Evolutionary conservation across 2,329 filamentous ascomycete species (phyloP), one percentile per base, ranked within the genome.

Genomic region (Dactylellina haptotyla): DNA sequence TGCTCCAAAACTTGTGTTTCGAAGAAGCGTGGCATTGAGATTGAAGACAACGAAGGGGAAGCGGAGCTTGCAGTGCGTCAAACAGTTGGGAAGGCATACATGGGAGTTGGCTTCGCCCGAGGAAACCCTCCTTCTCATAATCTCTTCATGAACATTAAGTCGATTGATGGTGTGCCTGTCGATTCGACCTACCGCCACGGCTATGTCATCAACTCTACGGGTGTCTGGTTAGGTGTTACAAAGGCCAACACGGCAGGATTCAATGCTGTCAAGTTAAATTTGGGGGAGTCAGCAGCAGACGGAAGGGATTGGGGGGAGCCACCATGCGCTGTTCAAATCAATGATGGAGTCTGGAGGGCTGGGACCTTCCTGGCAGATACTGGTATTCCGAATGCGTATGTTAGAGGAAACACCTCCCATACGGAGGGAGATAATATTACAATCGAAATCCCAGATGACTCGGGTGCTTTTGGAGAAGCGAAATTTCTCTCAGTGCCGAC

Each of bases 351-450:
- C 2, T 62, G 39, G 46, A 18, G 8, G 9, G 20, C 28, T 34
- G 56, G 65, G 4, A 70, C 65, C 20, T 50, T 63, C 41, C 41
- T 63, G 10, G 65, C 65, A 10, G 65, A 70, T 23, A 70, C 65
- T 6, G 65, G 65, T 8, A 63, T 63, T 23, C 48, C 56, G 4
- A 56, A 63, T 25, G 46, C 48, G 23, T 70, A 62, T 57, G 48
- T 63, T n/a, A 62, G 20, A 14, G 65, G 65, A 3, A 37, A 46
- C 16, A 48, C 39, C 6, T 2, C 48, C 12, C 3, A 41, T 14
- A 57, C 56, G n/a, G 39, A 48, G 25, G 48, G 39, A 1, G 45
- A 69, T 30, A 32, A 30, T n/a, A 69, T 69, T 46, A 46, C 54
- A 18, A 69, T 69, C 18, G 16, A 25, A 1, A 46, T 69, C 30